phyloP scores from a whole-genome alignment of 2,329 filamentous ascomycete genomes.

The Blastomyces percursus region DNA sequence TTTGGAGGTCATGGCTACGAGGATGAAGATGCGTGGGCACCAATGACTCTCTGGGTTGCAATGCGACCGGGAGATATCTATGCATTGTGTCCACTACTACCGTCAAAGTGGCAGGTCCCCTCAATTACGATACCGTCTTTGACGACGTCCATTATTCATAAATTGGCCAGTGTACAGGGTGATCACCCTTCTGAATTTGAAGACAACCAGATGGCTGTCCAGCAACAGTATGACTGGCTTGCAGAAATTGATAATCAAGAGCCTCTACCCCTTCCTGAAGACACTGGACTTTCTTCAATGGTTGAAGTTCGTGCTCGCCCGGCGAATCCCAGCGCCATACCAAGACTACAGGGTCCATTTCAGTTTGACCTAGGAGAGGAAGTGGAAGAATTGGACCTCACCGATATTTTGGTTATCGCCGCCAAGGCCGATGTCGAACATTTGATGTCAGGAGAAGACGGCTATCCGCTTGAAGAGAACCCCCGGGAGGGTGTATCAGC shows the following conservation, averaged over 20 bases:
- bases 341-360: conserved; percentile 53
- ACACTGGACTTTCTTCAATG: conserved; percentile 30
- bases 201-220: conserved; percentile 33
- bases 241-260: conserved; percentile 46
- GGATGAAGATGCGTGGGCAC: conserved; percentile 63
- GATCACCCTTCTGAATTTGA: conserved; percentile 33
- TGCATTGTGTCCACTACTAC: conserved; percentile 79
- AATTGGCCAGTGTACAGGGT: conserved; percentile 40
- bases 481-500: conserved; percentile 42
- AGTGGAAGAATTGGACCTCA: conserved; percentile 46
- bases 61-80: conserved; percentile 92
- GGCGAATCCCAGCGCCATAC: conserved; percentile 43
- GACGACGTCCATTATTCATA: conserved; percentile 70
- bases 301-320: conserved; percentile 49
- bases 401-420: conserved; percentile 49
- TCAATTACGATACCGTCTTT: conserved; percentile 69
- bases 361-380: conserved; percentile 40
- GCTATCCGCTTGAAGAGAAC: conserved; percentile 25
- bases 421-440: conserved; percentile 43
- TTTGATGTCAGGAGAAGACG: conserved; percentile 41
- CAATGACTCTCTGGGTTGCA: conserved; percentile 95
- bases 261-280: conserved; percentile 30
- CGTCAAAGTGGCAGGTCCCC: conserved; percentile 71
- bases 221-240: conserved; percentile 52
- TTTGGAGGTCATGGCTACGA: conserved; percentile 62